A percentile compares a stretch with the other conserved stretches of the same genome.
Evolutionary conservation across 768 basidiomycete species (phyloP).

Genomic region (Strobilomyces confusus): DNA sequence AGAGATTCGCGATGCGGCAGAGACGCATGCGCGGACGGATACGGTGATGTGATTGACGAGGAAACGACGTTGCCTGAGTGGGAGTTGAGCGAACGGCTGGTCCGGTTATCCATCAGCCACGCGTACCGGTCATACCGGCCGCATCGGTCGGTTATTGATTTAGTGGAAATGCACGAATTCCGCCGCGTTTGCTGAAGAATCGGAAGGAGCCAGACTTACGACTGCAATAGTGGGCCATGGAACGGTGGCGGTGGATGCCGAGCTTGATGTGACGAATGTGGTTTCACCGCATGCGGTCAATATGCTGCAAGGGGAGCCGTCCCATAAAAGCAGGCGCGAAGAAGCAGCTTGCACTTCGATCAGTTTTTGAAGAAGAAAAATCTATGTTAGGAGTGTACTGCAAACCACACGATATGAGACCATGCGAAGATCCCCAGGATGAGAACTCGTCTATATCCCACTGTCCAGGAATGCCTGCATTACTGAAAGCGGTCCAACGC

Average conservation of each 20-base stretch:
- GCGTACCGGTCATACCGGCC: constrained; percentile 7
- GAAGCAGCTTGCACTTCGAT: not conserved
- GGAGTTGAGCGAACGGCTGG: not conserved
- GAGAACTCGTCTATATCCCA: constrained; percentile 2
- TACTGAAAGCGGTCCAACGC: constrained; percentile 18
- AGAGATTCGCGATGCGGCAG: constrained; percentile 8
- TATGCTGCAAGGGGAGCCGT: not conserved
- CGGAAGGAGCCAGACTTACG: not conserved
- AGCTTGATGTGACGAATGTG: not conserved
- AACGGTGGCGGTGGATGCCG: not conserved
- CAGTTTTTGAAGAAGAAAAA: not conserved
- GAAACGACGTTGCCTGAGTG: not conserved
- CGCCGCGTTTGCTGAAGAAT: not conserved
- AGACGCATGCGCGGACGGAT: not conserved
- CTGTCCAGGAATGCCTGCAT: constrained; percentile 8
- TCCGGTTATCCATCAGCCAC: not conserved
- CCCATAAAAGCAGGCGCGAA: not conserved
- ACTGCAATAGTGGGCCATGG: not conserved
- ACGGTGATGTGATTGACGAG: constrained; percentile 6
- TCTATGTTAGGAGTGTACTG: not conserved
- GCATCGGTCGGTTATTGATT: constrained; percentile 3
- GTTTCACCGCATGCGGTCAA: not conserved
- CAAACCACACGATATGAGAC: not conserved
- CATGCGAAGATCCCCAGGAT: not conserved
- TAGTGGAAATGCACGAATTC: constrained; percentile 4